Conservation (phyloP, 805 yeast species). For the Hanseniaspora valbyensis region DNA sequence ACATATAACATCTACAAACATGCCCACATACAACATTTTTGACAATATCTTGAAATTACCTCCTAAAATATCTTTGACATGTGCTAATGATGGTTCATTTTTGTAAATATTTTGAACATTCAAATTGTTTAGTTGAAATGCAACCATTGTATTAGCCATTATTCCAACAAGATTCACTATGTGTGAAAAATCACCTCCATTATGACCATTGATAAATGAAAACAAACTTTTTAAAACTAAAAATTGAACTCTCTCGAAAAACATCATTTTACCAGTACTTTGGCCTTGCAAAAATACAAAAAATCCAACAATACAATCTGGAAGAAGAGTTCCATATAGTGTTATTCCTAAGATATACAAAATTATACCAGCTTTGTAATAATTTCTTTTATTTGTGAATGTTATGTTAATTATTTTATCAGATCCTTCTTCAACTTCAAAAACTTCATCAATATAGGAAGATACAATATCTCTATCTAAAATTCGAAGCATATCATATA, state of each 20-base stretch:
- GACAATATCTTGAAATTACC: slow-evolving; percentile 22
- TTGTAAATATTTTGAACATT: slow-evolving; percentile 19
- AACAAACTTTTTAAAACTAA: slow-evolving; percentile 21
- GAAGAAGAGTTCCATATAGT: slow-evolving; percentile 18
- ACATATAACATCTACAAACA: slow-evolving; percentile 22
- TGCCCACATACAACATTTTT: slow-evolving; percentile 24
- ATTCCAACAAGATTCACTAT: slow-evolving; percentile 17
- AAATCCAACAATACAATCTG: slow-evolving; percentile 21
- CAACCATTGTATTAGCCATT: slow-evolving; percentile 19
- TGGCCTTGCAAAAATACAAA: slow-evolving; percentile 24
- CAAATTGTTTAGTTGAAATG: slow-evolving; percentile 22
- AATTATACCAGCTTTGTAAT: slow-evolving; percentile 25
- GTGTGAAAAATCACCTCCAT: slow-evolving; percentile 25
- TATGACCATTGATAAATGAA: slow-evolving; percentile 10
- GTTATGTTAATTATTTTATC: background rate
- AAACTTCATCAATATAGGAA: slow-evolving; percentile 15
- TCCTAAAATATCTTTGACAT: slow-evolving; percentile 8
- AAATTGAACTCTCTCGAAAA: slow-evolving; percentile 26
- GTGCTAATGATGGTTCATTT: slow-evolving; percentile 15
- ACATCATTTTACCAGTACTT: slow-evolving; percentile 23
- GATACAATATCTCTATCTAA: slow-evolving; percentile 6
- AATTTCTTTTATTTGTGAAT: slow-evolving; percentile 21
- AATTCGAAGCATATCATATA: slow-evolving; percentile 17
- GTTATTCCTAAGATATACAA: slow-evolving; percentile 21
- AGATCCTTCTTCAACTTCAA: slow-evolving; percentile 13